Evolutionary conservation across 1,284 basidiomycete species (phyloP).

Genomic region (Apiotrichum akiyoshidainum): DNA sequence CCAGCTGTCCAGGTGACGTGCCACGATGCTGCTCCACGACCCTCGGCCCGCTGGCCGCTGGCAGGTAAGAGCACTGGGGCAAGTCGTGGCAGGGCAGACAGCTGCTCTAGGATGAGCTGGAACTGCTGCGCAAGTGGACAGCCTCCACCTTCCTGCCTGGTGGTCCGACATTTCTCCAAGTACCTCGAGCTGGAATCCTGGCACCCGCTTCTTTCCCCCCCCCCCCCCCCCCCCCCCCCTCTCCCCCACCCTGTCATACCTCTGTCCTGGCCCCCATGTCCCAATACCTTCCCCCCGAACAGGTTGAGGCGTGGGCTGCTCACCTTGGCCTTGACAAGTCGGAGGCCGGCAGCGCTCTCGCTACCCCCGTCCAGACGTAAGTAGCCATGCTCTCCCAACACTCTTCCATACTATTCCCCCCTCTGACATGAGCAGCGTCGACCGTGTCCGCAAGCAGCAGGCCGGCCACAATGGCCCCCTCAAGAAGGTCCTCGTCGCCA

Average conservation of each 20-base stretch:
- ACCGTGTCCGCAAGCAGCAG: slow-evolving; percentile 84
- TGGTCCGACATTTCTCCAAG: too few species aligned
- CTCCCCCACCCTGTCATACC: not conserved
- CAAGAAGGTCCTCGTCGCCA: slow-evolving; percentile 92
- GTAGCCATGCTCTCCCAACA: slow-evolving; percentile 9
- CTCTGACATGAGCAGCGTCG: slow-evolving; percentile 59
- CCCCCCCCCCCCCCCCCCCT: not conserved
- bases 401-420: too few species aligned
- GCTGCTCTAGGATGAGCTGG: too few species aligned
- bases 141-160: too few species aligned
- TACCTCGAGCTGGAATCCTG: too few species aligned
- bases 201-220: too few species aligned
- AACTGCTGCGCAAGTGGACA: too few species aligned
- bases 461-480: slow-evolving; percentile 86
- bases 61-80: too few species aligned
- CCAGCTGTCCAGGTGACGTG: too few species aligned
- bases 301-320: slow-evolving; percentile 46
- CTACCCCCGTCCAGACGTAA: slow-evolving; percentile 37
- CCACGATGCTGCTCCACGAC: too few species aligned
- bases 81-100: too few species aligned
- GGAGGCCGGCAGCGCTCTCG: slow-evolving; percentile 30
- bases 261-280: not conserved
- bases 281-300: slow-evolving; percentile 1
- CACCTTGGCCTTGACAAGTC: slow-evolving; percentile 41
- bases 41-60: too few species aligned